Evolutionary conservation across 2,329 filamentous ascomycete genomes (phyloP).

Genomic region (Pseudogymnoascus sp.): DNA sequence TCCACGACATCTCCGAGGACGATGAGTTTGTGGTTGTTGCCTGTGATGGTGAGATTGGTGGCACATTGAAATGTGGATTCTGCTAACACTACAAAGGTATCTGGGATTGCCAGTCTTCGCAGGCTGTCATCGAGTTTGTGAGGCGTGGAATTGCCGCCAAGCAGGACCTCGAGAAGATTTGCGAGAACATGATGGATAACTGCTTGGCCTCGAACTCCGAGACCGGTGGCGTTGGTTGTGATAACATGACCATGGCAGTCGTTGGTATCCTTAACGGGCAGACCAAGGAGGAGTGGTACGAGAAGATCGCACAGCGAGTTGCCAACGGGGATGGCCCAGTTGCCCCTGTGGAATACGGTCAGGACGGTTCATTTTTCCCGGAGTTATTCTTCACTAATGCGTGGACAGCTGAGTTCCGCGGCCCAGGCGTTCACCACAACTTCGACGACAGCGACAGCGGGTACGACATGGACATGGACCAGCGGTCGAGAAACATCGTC

Average conservation of each 20-base stretch:
- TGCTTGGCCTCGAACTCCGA: conserved; percentile 96
- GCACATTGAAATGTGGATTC: conserved; percentile 6
- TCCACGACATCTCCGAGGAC: conserved; percentile 83
- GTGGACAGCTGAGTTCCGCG: conserved; percentile 68
- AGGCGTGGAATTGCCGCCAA: conserved; percentile 92
- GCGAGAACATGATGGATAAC: conserved; percentile 99
- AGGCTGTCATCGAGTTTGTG: conserved; percentile 95
- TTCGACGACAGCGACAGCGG: conserved; percentile 72
- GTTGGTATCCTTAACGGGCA: conserved; percentile 84
- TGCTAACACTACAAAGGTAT: conserved; percentile 57
- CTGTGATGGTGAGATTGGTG: conserved; percentile 65
- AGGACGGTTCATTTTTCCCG: conserved; percentile 20
- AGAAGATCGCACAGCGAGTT: conserved; percentile 87
- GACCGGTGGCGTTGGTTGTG: conserved; percentile 93
- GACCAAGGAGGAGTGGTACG: conserved; percentile 97
- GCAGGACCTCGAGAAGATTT: conserved; percentile 89
- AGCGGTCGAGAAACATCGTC: conserved; percentile 29
- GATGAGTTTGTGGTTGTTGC: conserved; percentile 94
- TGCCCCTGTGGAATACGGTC: conserved; percentile 98
- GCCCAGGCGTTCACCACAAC: conserved; percentile 72
- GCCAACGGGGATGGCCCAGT: conserved; percentile 95
- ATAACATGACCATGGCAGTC: conserved; percentile 99
- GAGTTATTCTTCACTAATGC: conserved; percentile 14
- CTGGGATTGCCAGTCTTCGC: conserved; percentile 98
- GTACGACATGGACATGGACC: conserved; percentile 67